A percentile compares a stretch with the other conserved stretches of the same genome.
Conservation (phyloP, 805 yeast genomes). For the Saccharomycopsis oosterbeekiorum region DNA sequence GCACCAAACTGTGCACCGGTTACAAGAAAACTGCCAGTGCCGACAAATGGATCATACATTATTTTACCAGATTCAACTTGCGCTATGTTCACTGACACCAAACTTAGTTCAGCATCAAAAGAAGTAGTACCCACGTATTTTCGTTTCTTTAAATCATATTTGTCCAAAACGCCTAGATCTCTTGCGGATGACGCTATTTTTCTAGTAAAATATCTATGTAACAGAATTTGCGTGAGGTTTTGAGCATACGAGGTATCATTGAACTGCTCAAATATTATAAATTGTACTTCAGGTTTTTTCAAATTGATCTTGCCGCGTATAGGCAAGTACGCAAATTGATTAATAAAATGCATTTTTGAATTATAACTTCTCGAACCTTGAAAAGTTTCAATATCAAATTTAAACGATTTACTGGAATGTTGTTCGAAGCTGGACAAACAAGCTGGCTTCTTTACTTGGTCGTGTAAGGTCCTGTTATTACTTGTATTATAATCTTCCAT, state of each 20-base stretch:
- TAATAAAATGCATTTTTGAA: constrained; percentile 52
- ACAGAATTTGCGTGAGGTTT: constrained; percentile 29
- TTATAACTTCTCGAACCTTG: constrained; percentile 51
- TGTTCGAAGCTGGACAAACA: constrained; percentile 12
- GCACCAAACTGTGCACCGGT: constrained; percentile 86
- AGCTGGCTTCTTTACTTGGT: not conserved
- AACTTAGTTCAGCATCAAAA: constrained; percentile 86
- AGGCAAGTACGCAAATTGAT: constrained; percentile 57
- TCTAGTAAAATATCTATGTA: constrained; percentile 65
- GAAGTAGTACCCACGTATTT: constrained; percentile 93
- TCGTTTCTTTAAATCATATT: constrained; percentile 70
- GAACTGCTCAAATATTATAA: constrained; percentile 70
- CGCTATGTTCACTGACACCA: constrained; percentile 81
- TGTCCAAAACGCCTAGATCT: constrained; percentile 55
- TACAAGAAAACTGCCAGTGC: constrained; percentile 89
- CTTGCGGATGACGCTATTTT: constrained; percentile 55
- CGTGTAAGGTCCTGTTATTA: constrained; percentile 24
- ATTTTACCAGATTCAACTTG: constrained; percentile 56
- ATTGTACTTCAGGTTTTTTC: constrained; percentile 65
- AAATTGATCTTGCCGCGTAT: constrained; percentile 71
- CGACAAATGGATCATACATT: constrained; percentile 91
- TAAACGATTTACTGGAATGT: constrained; percentile 41
- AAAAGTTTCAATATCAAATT: constrained; percentile 72
- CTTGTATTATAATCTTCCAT: constrained; percentile 44
- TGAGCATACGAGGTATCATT: constrained; percentile 25